Conservation (phyloP, 306 rosid species). For the Gastrolobium bilobum region DNA sequence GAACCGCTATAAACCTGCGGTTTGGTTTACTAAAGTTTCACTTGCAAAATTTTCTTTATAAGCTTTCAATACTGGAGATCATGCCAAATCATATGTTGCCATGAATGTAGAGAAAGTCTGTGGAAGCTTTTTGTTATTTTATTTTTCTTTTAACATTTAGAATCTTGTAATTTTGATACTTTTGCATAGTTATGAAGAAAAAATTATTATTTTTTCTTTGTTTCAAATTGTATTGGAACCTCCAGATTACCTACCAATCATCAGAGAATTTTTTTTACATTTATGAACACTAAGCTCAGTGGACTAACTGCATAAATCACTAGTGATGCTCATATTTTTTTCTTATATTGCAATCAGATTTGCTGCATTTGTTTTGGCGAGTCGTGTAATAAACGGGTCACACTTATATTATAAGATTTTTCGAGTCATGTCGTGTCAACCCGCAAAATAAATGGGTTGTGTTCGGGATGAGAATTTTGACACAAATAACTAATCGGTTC, state of each 20-base stretch:
- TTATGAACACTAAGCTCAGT: conserved; percentile 17
- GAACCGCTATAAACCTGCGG: conserved; percentile 81
- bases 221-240: conserved; percentile 30
- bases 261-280: conserved; percentile 22
- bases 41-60: conserved; percentile 75
- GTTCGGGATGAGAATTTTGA: no score
- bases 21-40: conserved; percentile 92
- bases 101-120: conserved; percentile 91
- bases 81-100: conserved; percentile 74
- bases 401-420: no score
- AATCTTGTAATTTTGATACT: conserved; percentile 13
- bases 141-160: neutral
- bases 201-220: neutral
- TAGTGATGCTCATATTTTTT: conserved; percentile 22
- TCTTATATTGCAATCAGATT: conserved; percentile 62
- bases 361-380: conserved; percentile 56
- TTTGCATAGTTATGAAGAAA: neutral
- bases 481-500: no score
- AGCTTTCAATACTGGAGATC: conserved; percentile 84
- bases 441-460: no score
- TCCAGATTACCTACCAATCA: neutral
- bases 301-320: conserved; percentile 19
- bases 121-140: neutral
- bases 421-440: no score
- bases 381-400: no score